Evolutionary conservation across 2,329 filamentous ascomycete genomes (phyloP).

Genomic region (Thermomyces lanuginosus): DNA sequence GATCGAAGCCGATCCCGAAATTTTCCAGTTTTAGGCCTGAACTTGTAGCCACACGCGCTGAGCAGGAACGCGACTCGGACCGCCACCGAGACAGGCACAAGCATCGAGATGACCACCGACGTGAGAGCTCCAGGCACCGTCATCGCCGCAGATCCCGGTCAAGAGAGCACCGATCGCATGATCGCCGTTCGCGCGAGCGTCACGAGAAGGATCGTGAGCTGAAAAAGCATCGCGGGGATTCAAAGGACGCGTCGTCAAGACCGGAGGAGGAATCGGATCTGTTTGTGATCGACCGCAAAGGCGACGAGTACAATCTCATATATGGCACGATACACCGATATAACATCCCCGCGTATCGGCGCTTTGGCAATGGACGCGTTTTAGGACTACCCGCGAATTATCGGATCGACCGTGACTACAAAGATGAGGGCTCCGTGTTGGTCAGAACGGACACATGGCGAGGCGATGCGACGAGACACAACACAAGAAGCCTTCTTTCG

Average conservation of each 20-base stretch:
- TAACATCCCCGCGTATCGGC: slow-evolving; percentile 53
- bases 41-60: slow-evolving; percentile 19
- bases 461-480: slow-evolving; percentile 31
- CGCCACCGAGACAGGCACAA: slow-evolving; percentile 8
- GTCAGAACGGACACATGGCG: slow-evolving; percentile 15
- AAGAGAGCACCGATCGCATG: slow-evolving; percentile 9
- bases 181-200: slow-evolving; percentile 7
- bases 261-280: slow-evolving; percentile 14
- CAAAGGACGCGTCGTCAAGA: slow-evolving; percentile 7
- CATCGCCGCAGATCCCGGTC: slow-evolving; percentile 13
- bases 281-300: slow-evolving; percentile 54
- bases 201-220: too few relatives aligned
- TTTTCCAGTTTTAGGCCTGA: slow-evolving; percentile 63
- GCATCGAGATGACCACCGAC: slow-evolving; percentile 11
- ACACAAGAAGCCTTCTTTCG: slow-evolving; percentile 27
- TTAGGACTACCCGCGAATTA: slow-evolving; percentile 47
- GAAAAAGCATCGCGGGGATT: too few relatives aligned
- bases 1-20: slow-evolving; percentile 41
- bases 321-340: slow-evolving; percentile 62
- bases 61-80: slow-evolving; percentile 10
- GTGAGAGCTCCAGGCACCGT: slow-evolving; percentile 11
- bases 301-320: slow-evolving; percentile 56
- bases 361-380: slow-evolving; percentile 51
- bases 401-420: slow-evolving; percentile 49
- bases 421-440: slow-evolving; percentile 23